Conservation (phyloP, 1,284 basidiomycete genomes). For the Ceratobasidium sp. region DNA sequence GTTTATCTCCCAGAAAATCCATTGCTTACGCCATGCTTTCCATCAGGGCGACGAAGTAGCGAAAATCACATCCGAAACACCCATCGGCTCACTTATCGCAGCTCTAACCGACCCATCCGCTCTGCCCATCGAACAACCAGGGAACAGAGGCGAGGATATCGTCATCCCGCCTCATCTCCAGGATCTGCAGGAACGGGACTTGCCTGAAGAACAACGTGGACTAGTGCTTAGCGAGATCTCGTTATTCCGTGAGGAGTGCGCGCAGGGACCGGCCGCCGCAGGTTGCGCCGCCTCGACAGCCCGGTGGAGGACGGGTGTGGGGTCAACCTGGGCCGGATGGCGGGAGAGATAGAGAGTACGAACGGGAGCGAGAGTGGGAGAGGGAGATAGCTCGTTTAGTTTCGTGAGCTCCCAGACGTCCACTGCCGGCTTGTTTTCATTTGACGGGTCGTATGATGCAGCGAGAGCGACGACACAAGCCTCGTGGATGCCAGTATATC, state of each 20-base stretch:
- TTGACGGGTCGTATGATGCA: conserved; percentile 56
- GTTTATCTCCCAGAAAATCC: neutral
- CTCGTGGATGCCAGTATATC: conserved; percentile 81
- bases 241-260: conserved; percentile 88
- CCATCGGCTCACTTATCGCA: conserved; percentile 57
- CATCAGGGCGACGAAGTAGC: conserved; percentile 76
- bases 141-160: conserved; percentile 66
- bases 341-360: conserved; percentile 68
- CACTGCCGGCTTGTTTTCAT: neutral
- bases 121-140: conserved; percentile 74
- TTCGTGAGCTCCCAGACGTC: conserved; percentile 71
- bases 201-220: conserved; percentile 95
- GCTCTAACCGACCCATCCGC: conserved; percentile 61
- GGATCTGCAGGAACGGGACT: conserved; percentile 93
- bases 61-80: conserved; percentile 60
- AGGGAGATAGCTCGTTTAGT: conserved; percentile 84
- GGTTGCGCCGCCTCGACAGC: conserved; percentile 60
- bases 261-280: conserved; percentile 77
- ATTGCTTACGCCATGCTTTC: neutral
- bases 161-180: conserved; percentile 95
- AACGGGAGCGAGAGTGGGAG: conserved; percentile 57
- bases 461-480: conserved; percentile 86
- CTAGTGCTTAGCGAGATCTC: conserved; percentile 95
- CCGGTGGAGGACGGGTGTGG: conserved; percentile 51
- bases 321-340: conserved; percentile 18